Evolutionary conservation across 768 basidiomycete genomes (phyloP).

Genomic region (Porphyrellus cyaneotinctus): DNA sequence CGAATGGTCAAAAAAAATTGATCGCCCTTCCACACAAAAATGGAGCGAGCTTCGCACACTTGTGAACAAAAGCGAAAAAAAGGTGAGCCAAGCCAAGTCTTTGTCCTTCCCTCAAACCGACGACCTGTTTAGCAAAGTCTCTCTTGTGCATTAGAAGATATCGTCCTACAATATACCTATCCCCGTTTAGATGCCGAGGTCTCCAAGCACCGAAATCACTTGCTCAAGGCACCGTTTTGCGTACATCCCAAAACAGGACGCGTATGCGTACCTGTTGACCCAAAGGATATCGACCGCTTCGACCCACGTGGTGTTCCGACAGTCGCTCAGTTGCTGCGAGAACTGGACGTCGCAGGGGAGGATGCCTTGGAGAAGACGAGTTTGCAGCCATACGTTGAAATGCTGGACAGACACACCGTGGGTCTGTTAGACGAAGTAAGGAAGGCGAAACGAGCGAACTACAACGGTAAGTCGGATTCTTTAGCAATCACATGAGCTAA

Average conservation of each 20-base stretch:
- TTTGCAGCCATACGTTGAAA: conserved; percentile 83
- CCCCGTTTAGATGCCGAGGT: conserved; percentile 96
- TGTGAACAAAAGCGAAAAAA: background rate
- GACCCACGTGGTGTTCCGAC: conserved; percentile 87
- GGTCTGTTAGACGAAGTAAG: conserved; percentile 30
- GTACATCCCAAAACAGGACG: conserved; percentile 95
- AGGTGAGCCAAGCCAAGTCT: conserved; percentile 28
- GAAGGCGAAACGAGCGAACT: conserved; percentile 15
- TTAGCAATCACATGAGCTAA: background rate
- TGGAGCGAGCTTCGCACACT: conserved; percentile 63
- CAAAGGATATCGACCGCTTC: conserved; percentile 68
- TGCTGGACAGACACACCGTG: conserved; percentile 71
- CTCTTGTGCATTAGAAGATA: conserved; percentile 65
- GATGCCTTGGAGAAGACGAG: conserved; percentile 85
- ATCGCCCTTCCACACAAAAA: conserved; percentile 59
- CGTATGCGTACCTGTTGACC: conserved; percentile 91
- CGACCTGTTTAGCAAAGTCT: conserved; percentile 20
- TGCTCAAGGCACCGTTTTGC: conserved; percentile 97
- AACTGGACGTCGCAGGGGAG: conserved; percentile 58
- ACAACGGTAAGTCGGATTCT: conserved; percentile 15
- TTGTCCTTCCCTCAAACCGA: background rate
- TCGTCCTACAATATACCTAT: conserved; percentile 91
- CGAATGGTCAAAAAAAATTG: conserved; percentile 55
- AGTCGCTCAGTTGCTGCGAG: conserved; percentile 72
- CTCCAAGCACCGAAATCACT: conserved; percentile 94